Evolutionary conservation across 164 flowering plant species (phyloP).

Genomic region (Macadamia integrifolia): DNA sequence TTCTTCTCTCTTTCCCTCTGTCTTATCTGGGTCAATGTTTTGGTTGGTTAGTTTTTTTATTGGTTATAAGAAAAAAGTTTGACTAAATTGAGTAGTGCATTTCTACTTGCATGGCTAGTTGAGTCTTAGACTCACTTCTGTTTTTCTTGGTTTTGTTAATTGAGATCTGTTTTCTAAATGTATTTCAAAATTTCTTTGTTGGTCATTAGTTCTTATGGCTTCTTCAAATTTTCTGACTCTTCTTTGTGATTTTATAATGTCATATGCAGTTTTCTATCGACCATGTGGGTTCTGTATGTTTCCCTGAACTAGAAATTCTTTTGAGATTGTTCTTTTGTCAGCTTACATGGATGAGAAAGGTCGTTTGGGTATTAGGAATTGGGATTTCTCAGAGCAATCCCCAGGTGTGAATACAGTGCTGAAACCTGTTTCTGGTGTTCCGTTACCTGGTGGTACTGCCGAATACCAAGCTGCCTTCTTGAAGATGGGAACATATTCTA

Average conservation of each 20-base stretch:
- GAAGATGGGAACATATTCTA: conserved; percentile 23
- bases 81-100: not conserved
- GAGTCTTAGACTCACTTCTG: not conserved
- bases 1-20: not conserved
- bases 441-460: conserved; percentile 10
- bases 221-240: conserved; percentile 1
- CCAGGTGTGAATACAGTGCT: conserved; percentile 6
- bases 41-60: not conserved
- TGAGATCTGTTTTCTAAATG: not conserved
- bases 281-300: conserved; percentile 5
- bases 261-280: conserved; percentile 2
- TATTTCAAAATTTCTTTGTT: not conserved
- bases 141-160: not conserved
- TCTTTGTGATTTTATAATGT: conserved; percentile 1
- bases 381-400: conserved; percentile 19
- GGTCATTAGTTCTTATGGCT: not conserved
- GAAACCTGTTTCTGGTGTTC: conserved; percentile 14
- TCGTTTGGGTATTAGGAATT: conserved; percentile 17
- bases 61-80: not conserved
- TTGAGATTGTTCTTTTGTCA: conserved; percentile 1
- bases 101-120: not conserved
- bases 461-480: conserved; percentile 12
- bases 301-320: conserved; percentile 4
- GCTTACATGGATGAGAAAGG: conserved; percentile 23
- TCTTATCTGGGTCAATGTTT: not conserved